Conservation (phyloP, 2,329 filamentous ascomycete species). For the Pyricularia sp. region DNA sequence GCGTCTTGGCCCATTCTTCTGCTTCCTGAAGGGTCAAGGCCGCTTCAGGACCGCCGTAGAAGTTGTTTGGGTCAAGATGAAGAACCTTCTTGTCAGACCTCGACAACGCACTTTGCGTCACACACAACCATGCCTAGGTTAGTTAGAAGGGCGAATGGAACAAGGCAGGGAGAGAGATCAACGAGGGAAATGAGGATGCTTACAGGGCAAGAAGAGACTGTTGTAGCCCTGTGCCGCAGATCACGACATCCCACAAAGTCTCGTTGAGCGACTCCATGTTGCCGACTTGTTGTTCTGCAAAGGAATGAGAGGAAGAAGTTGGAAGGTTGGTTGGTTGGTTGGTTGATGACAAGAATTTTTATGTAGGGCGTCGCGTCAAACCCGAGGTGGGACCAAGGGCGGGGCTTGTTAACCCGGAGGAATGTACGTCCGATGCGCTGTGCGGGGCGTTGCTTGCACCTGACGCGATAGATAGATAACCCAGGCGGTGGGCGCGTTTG, state of each 20-base stretch:
- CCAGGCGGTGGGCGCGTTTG: background rate
- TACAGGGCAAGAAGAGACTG: slow-evolving; percentile 73
- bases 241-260: slow-evolving; percentile 66
- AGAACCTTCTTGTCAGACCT: slow-evolving; percentile 84
- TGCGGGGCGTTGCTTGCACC: background rate
- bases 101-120: slow-evolving; percentile 62
- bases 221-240: slow-evolving; percentile 64
- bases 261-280: slow-evolving; percentile 63
- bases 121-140: background rate
- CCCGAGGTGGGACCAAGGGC: background rate
- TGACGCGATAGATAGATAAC: background rate
- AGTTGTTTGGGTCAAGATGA: slow-evolving; percentile 76
- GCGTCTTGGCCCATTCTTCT: slow-evolving; percentile 53
- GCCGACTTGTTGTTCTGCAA: background rate
- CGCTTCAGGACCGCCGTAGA: slow-evolving; percentile 78
- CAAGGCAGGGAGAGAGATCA: slow-evolving; percentile 9
- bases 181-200: slow-evolving; percentile 18
- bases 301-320: slow-evolving; percentile 8
- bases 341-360: background rate
- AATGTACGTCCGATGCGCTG: background rate
- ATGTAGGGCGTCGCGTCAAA: background rate
- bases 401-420: background rate
- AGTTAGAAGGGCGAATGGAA: slow-evolving; percentile 6
- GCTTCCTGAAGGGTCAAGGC: slow-evolving; percentile 74
- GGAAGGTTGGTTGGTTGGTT: background rate